Base-by-base conservation (phyloP, 352 stramenopile species). In the Peronospora destructor region DNA sequence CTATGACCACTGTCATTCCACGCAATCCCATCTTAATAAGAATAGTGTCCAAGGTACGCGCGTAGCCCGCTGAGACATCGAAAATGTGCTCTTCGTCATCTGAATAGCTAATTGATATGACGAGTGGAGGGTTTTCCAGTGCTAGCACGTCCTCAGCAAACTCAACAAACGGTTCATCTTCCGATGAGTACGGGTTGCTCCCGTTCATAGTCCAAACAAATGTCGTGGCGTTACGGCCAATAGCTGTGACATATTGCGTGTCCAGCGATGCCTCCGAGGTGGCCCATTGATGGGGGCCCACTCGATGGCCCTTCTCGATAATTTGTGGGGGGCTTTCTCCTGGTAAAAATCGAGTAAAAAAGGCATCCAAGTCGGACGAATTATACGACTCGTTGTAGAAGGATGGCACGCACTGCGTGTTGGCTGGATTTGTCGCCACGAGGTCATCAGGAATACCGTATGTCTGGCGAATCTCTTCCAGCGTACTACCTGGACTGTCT, bases 41-140 rank as follows among this genome's bases (percentile, higher is more conserved):
- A 41, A 96, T 66, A 1, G 71, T 72, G 48, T 97, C 88, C 37
- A 97, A 83, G 0, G 55, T 66, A 10, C 70, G 73, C 39, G 93
- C 82, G 45, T 94, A 94, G 8, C 73, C 71, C 2, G 71, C 45
- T 2, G 72, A 84, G 16, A 79, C 59, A 7, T 91, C 66, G 50
- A 89, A 93, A 48, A 93, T 89, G 42, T 90, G 72, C 34, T 95
- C 85, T 67, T 96, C 85, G 34, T 95, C 80, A 53, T 95, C 85
- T 7, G 89, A 94, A 50, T 96, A 96, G 40, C 71, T 91, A 45
- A 95, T 94, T 1, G 85, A 95, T 2, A 96, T 66, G 2, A 97
- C 84, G 33, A 82, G 68, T 11, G 87, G 85, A 6, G 87, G 80
- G 0, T 56, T 59, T 9, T 92, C 75, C 54, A 87, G 66, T 17